Evolutionary conservation across 306 rosid species (phyloP), one percentile per base, ranked within the genome.

Genomic region (Fragaria nilgerrensis): DNA sequence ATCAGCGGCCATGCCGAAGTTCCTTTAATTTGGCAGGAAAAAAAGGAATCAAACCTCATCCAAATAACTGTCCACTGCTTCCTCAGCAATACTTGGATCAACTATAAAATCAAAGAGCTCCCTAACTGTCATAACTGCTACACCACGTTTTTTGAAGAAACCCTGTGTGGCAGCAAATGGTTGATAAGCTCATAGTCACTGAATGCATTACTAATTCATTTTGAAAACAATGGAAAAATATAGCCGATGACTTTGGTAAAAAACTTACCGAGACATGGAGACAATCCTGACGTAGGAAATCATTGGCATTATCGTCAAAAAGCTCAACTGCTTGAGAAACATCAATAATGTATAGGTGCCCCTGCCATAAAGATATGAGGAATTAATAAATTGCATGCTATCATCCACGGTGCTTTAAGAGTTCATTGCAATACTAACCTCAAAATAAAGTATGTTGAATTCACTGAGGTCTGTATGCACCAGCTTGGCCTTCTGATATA

Each of bases 391-490:
- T 23, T 34, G 4, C 9, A 75, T 19, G n/a, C 39, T 61, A 27
- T 27, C 4, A 14, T 27, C 9, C 20, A 29, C 9, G 29, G 12
- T 8, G 8, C 22, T 20, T 23, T 34, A 16, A 16, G 52, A 32
- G 72, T 61, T 70, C 0, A 45, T 29, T 17, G 34, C 23, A 53
- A 37, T 19, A 47, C 75, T 78, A 73, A 91, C 98, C 93, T 94
- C 97, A 83, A 17, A 89, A 85, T 90, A 90, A 64, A 94, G 98
- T 79, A 89, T 86, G 80, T 90, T 94, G 80, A 88, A 91, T 85
- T 94, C 98, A 49, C 98, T 90, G 56, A 94, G 97, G 75, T 94
- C 98, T 39, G 96, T 94, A 36, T 94, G 98, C 77, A 94, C 98
- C 84, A 94, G 80, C 84, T 90, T 94, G 89, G 96, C 87, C 81